Base-by-base conservation (phyloP, 345 rosid species). In the Corchorus olitorius region DNA sequence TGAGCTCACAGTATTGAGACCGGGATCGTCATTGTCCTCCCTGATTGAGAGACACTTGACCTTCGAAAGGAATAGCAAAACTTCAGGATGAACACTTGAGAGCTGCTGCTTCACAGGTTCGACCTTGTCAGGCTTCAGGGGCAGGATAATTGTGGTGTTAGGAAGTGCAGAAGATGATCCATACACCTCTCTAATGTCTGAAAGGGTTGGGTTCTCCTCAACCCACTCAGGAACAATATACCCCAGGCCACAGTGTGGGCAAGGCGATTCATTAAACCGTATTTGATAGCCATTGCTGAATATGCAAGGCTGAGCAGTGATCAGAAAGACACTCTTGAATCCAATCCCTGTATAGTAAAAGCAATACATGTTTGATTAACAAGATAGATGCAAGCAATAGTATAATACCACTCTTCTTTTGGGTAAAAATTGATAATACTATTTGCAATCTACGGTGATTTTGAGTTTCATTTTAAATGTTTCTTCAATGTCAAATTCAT, bases 221-320 rank as follows among this genome's bases (percentile, higher is more conserved):
- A 93, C 88, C 93, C 98, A 91, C 78, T 93, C 97, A 0, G 94
- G 97, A 66, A 93, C 91, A 8, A 91, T 85, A 78, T 88, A 93
- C 4, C 96, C 95, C 12, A 91, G 89, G 55, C 83, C 61, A 80
- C 92, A 93, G 49, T 78, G 78, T 0, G 87, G 84, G 77, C 91
- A 89, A 67, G 97, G 93, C 14, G 82, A 88, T 76, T 90, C 93
- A 37, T 82, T 80, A 58, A 92, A 92, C 8, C 88, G 79, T 14
- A 92, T 90, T 4, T 86, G 91, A 63, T 91, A 90, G n/a, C 93
- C 97, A 9, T 86, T 89, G 61, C 92, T 91, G 76, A 91, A 89
- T 15, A 91, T 86, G 74, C 83, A 77, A 1, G 93, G 97, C 41
- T 76, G 86, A 14, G 88, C 66, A 33, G 88, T 84, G 6, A 91